These are phyloP conservation scores for Avena insularis DNA, from an alignment of 176 grass and related monocot genomes.

Conservation along the genomic window DNA sequence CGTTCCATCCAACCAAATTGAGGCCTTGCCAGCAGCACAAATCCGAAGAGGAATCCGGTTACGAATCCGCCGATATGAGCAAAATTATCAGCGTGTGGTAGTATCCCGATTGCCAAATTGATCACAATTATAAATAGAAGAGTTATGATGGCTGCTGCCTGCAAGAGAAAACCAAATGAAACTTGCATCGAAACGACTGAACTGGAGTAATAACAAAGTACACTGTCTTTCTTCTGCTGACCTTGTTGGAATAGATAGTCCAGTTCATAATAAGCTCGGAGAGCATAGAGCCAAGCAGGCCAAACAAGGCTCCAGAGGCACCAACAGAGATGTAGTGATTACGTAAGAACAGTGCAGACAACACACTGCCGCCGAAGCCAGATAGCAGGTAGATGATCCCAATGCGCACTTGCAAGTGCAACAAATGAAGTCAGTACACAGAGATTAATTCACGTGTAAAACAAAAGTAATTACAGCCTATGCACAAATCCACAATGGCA, in stretches of 20 bases:
- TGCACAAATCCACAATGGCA: background rate
- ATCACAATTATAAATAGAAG: conserved; percentile 70
- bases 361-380: conserved; percentile 76
- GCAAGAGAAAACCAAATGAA: conserved; percentile 30
- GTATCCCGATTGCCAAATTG: conserved; percentile 82
- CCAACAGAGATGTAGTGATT: conserved; percentile 72
- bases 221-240: conserved; percentile 33
- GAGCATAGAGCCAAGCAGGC: conserved; percentile 92
- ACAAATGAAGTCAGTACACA: conserved; percentile 29
- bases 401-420: conserved; percentile 60
- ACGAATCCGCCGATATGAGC: conserved; percentile 79
- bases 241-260: conserved; percentile 96
- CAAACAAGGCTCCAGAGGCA: conserved; percentile 96
- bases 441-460: background rate
- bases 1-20: conserved; percentile 91
- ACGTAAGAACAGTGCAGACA: conserved; percentile 73
- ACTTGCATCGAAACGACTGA: conserved; percentile 15
- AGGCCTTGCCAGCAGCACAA: conserved; percentile 76
- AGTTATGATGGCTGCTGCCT: conserved; percentile 78
- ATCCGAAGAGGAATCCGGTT: conserved; percentile 82
- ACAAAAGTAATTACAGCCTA: conserved; percentile 17
- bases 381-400: conserved; percentile 86
- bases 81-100: conserved; percentile 91
- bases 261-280: conserved; percentile 97
- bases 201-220: conserved; percentile 6